Percentiles rank a stretch among this genome's conserved stretches.
phyloP scores from a whole-genome alignment of 768 basidiomycete species.

The Trametes coccinea region DNA sequence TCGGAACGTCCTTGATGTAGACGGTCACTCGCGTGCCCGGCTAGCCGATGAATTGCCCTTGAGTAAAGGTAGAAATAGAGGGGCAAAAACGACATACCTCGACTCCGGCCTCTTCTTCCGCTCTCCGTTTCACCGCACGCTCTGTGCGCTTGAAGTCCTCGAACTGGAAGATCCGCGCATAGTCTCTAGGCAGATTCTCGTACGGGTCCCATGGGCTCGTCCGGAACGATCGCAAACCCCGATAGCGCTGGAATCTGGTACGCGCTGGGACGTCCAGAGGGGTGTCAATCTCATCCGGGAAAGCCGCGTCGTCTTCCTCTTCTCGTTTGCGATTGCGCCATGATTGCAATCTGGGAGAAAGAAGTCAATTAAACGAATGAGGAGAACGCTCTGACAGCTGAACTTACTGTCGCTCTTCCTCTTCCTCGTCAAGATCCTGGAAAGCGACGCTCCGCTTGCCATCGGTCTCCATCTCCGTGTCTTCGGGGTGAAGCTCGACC shows the following conservation, averaged over 20 bases:
- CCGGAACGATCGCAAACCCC: conserved; percentile 88
- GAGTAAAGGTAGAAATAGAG: neutral
- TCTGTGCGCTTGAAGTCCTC: conserved; percentile 92
- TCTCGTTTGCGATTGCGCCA: conserved; percentile 73
- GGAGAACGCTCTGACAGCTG: neutral
- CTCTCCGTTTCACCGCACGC: conserved; percentile 62
- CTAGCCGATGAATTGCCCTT: conserved; percentile 39
- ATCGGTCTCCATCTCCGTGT: conserved; percentile 59
- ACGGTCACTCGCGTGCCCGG: conserved; percentile 81
- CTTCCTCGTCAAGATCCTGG: conserved; percentile 78
- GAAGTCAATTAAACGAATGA: too few species aligned
- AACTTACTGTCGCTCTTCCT: conserved; percentile 84
- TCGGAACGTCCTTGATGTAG: conserved; percentile 73
- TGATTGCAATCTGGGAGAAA: conserved; percentile 51
- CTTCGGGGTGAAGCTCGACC: conserved; percentile 53
- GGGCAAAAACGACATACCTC: conserved; percentile 50
- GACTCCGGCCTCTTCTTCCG: conserved; percentile 63
- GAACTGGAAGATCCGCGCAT: conserved; percentile 94
- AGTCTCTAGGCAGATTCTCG: conserved; percentile 92
- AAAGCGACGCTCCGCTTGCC: conserved; percentile 56
- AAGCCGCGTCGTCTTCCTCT: conserved; percentile 80
- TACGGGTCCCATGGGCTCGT: conserved; percentile 98
- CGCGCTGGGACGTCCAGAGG: conserved; percentile 81
- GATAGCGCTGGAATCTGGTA: conserved; percentile 86
- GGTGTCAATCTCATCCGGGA: conserved; percentile 96